Evolutionary conservation across 164 flowering plant species (phyloP).

Genomic region (Stephania japonica): DNA sequence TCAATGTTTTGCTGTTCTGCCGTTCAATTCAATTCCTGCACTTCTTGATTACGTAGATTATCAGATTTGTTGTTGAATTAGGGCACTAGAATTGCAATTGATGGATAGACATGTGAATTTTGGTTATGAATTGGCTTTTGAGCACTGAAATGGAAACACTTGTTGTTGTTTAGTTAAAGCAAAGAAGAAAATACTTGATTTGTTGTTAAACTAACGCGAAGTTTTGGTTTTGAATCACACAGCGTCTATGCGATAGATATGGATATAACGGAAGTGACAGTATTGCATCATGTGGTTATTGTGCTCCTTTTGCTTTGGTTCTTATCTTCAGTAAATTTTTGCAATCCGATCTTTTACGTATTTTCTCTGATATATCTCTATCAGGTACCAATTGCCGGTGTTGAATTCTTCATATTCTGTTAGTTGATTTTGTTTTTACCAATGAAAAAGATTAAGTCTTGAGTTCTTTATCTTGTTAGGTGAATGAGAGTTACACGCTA

Average conservation of each 20-base stretch:
- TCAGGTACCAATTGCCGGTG: constrained; percentile 33
- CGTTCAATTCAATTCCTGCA: background rate
- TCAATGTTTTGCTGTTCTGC: background rate
- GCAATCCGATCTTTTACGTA: constrained; percentile 47
- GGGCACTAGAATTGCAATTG: background rate
- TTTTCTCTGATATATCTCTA: constrained; percentile 57
- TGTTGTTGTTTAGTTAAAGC: too few species aligned
- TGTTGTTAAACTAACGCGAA: background rate
- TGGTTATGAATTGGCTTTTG: too few species aligned
- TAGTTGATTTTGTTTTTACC: background rate
- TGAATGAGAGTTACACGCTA: constrained; percentile 57
- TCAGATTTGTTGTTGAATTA: background rate
- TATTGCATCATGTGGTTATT: constrained; percentile 70
- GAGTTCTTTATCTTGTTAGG: constrained; percentile 23
- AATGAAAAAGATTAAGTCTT: background rate
- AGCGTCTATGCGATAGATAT: constrained; percentile 15
- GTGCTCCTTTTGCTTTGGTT: constrained; percentile 64
- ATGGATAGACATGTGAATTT: background rate
- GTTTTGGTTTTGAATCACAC: background rate
- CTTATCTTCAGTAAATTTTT: constrained; percentile 40
- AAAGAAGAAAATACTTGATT: background rate
- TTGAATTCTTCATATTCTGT: background rate
- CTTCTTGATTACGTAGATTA: too few species aligned
- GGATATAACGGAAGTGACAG: constrained; percentile 50
- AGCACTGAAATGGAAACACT: too few species aligned